Percentiles rank a stretch among this genome's conserved stretches.
phyloP scores from a whole-genome alignment of 768 basidiomycete genomes.

The Suillus plorans region DNA sequence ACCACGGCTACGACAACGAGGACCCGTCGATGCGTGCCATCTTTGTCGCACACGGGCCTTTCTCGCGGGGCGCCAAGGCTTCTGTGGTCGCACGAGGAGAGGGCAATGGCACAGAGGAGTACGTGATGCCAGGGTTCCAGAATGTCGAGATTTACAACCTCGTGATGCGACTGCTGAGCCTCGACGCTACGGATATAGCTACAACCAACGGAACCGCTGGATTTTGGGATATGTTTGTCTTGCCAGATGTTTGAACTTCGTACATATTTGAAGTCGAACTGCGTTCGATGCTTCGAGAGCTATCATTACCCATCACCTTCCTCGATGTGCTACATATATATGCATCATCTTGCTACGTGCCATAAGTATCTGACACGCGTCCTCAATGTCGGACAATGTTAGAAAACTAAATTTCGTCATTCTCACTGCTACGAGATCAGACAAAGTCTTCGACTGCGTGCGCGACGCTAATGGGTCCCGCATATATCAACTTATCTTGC shows the following conservation, averaged over 20 bases:
- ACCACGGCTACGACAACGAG: constrained; percentile 88
- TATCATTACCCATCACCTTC: not conserved
- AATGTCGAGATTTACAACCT: constrained; percentile 89
- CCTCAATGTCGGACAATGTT: too few species aligned
- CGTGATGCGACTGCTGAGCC: constrained; percentile 70
- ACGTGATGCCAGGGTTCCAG: constrained; percentile 76
- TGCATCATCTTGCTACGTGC: not conserved
- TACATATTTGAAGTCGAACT: not conserved
- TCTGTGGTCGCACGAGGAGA: constrained; percentile 33
- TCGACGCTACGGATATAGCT: constrained; percentile 49
- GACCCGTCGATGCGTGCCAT: constrained; percentile 81
- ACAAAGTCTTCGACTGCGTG: too few species aligned
- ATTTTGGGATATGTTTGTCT: constrained; percentile 82
- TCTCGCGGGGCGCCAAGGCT: constrained; percentile 65
- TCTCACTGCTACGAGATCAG: too few species aligned
- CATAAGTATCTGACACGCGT: too few species aligned
- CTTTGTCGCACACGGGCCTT: constrained; percentile 92
- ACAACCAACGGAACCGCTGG: constrained; percentile 75
- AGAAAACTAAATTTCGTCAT: too few species aligned
- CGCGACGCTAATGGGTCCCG: not conserved
- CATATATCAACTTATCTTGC: not conserved
- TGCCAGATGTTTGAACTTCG: not conserved
- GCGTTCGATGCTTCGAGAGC: not conserved
- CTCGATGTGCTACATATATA: not conserved
- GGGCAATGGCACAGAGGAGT: constrained; percentile 39